phyloP scores from a whole-genome alignment of 768 basidiomycete species.

The Coprinellus aureogranulatus region DNA sequence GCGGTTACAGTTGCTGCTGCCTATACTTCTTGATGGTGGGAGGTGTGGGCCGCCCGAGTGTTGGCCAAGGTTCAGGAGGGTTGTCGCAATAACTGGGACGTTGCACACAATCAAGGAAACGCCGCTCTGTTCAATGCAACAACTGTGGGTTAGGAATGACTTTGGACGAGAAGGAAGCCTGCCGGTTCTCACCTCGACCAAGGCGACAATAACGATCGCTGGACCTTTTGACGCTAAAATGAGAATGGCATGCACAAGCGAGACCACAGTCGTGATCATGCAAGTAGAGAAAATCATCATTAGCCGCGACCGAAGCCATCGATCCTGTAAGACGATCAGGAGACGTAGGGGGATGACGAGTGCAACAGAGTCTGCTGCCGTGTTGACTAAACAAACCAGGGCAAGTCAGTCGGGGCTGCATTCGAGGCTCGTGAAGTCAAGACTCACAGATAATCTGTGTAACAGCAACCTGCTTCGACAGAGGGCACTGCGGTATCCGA shows the following conservation, averaged over 20 bases:
- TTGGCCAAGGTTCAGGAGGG: conserved; percentile 10
- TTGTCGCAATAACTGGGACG: conserved; percentile 35
- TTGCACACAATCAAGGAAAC: conserved; percentile 39
- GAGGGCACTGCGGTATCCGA: conserved; percentile 5
- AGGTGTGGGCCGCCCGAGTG: neutral
- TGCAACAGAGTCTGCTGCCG: conserved; percentile 44
- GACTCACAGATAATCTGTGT: conserved; percentile 52
- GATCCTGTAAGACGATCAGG: conserved; percentile 40
- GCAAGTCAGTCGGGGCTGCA: neutral
- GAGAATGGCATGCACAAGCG: conserved; percentile 44
- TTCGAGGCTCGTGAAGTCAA: neutral
- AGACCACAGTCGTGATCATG: conserved; percentile 45
- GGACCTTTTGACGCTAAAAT: conserved; percentile 31
- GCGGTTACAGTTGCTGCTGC: neutral
- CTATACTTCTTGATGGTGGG: neutral
- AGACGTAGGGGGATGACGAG: conserved; percentile 45
- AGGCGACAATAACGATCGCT: conserved; percentile 34
- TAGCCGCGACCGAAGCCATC: conserved; percentile 37
- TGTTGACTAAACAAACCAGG: conserved; percentile 43
- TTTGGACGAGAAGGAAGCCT: neutral
- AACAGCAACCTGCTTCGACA: conserved; percentile 41
- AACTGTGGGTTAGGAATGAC: neutral
- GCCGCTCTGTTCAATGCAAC: conserved; percentile 21
- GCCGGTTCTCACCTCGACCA: conserved; percentile 40
- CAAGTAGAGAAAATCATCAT: conserved; percentile 55